Percentiles rank a stretch among this genome's conserved stretches.
These are phyloP conservation scores for Bryum argenteum DNA, from an alignment of 225 moss, liverwort and hornwort species.

Conservation along the genomic window DNA sequence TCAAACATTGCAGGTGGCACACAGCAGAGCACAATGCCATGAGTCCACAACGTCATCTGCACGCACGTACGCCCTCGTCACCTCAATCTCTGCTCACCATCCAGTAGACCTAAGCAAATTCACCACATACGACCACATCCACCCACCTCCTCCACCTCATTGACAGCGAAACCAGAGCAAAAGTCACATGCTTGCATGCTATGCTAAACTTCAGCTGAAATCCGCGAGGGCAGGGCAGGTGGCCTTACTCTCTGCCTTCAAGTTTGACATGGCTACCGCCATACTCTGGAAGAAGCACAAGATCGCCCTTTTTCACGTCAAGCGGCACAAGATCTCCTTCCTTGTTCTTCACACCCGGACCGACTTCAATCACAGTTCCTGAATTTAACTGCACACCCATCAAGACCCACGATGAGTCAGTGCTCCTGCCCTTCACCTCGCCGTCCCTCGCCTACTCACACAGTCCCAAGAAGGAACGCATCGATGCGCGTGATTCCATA, in stretches of 20 bases:
- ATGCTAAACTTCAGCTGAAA: constrained; percentile 2
- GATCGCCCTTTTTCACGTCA: constrained; percentile 83
- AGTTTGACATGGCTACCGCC: constrained; percentile 85
- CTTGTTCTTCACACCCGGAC: constrained; percentile 73
- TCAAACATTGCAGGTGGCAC: background rate
- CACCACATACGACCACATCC: too few species aligned
- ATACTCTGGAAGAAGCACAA: constrained; percentile 90
- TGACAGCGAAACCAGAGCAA: background rate
- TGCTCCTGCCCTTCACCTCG: background rate
- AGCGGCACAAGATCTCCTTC: constrained; percentile 71
- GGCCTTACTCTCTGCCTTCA: constrained; percentile 73
- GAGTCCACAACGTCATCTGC: background rate
- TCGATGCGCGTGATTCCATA: background rate
- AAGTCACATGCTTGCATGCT: constrained; percentile 1
- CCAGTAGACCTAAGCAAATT: background rate
- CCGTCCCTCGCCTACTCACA: background rate
- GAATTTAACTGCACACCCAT: constrained; percentile 76
- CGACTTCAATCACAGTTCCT: constrained; percentile 76
- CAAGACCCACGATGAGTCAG: constrained; percentile 14
- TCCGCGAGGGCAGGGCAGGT: background rate
- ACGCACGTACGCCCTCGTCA: background rate
- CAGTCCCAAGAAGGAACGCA: background rate
- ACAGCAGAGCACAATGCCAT: background rate
- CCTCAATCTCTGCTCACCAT: background rate
- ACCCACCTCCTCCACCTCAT: background rate